Conservation (phyloP, 2,329 filamentous ascomycete species). For the Fusarium dimerum region DNA sequence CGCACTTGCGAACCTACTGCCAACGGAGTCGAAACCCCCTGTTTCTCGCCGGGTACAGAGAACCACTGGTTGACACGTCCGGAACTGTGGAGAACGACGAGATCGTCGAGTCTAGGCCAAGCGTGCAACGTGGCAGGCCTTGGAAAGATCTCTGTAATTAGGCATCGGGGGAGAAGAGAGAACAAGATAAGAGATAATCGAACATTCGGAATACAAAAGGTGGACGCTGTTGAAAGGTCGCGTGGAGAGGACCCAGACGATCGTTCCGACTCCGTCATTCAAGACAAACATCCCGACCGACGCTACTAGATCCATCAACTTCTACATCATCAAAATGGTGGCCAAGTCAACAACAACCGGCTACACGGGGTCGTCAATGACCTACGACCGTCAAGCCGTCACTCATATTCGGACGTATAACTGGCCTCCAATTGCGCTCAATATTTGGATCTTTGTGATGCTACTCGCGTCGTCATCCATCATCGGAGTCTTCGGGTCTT, state of each 20-base stretch:
- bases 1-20: background rate
- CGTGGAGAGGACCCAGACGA: background rate
- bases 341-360: slow-evolving; percentile 29
- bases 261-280: background rate
- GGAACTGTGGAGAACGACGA: slow-evolving; percentile 17
- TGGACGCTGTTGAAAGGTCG: background rate
- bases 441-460: slow-evolving; percentile 69
- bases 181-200: background rate
- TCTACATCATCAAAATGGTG: slow-evolving; percentile 25
- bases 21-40: background rate
- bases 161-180: slow-evolving; percentile 5
- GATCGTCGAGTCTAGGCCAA: background rate
- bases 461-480: slow-evolving; percentile 58
- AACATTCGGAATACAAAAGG: background rate
- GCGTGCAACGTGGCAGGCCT: slow-evolving; percentile 25
- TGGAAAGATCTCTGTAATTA: background rate
- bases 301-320: background rate
- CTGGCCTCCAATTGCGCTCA: slow-evolving; percentile 68
- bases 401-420: slow-evolving; percentile 60
- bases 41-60: slow-evolving; percentile 12
- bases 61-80: slow-evolving; percentile 17
- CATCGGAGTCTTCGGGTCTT: slow-evolving; percentile 62
- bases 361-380: slow-evolving; percentile 42
- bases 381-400: slow-evolving; percentile 45
- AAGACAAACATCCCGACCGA: background rate